phyloP scores from a whole-genome alignment of 139 green algal genomes.

The Eudorina sp. region DNA sequence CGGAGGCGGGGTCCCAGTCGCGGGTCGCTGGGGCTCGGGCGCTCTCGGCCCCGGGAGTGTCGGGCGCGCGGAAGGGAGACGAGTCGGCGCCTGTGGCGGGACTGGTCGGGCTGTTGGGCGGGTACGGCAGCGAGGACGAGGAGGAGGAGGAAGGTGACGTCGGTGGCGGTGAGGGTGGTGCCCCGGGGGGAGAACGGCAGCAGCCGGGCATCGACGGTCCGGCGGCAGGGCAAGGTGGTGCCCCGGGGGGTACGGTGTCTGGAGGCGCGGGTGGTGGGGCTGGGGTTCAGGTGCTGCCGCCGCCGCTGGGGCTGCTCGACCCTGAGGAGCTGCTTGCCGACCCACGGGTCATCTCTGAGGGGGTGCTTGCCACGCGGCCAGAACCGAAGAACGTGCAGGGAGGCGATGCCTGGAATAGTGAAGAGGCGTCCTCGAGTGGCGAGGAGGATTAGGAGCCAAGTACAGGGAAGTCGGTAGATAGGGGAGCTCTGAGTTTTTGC shows the following conservation, averaged over 20 bases:
- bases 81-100: not conserved
- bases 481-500: too few relatives aligned
- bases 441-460: not conserved
- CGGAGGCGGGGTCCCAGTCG: too few relatives aligned
- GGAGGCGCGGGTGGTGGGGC: too few relatives aligned
- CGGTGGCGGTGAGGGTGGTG: too few relatives aligned
- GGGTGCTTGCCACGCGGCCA: not conserved
- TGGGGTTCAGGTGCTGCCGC: too few relatives aligned
- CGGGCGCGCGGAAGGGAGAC: too few relatives aligned
- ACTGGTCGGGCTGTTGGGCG: not conserved
- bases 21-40: too few relatives aligned
- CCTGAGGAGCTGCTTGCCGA: conserved; percentile 18
- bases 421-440: not conserved
- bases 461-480: too few relatives aligned
- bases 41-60: too few relatives aligned
- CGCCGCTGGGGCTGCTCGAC: conserved; percentile 4
- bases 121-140: conserved; percentile 23
- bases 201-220: too few relatives aligned
- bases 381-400: not conserved
- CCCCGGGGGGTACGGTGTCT: too few relatives aligned
- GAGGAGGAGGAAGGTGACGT: not conserved
- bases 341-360: not conserved
- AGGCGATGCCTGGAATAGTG: conserved; percentile 25
- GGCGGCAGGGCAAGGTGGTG: too few relatives aligned
- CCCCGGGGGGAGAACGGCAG: not conserved